Evolutionary conservation across 192 early-diverging fungal genomes (phyloP).

Genomic region (Cladochytrium replicatum): DNA sequence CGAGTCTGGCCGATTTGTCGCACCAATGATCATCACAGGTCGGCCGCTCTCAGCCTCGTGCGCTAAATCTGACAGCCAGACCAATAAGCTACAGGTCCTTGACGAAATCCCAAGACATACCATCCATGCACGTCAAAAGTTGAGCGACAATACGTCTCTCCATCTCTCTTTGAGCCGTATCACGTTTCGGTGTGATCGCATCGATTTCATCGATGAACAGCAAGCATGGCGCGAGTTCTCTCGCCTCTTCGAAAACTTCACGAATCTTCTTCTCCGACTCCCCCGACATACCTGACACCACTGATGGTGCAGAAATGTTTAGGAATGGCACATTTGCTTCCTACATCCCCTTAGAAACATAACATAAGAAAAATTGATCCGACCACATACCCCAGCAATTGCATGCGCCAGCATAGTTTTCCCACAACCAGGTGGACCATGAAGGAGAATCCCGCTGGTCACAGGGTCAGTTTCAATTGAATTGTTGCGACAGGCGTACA

Average conservation of each 20-base stretch:
- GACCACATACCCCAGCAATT: constrained; percentile 69
- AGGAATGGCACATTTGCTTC: constrained; percentile 85
- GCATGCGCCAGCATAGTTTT: constrained; percentile 94
- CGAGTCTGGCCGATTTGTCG: constrained; percentile 82
- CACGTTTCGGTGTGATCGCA: constrained; percentile 86
- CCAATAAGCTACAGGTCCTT: constrained; percentile 4
- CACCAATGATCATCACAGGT: constrained; percentile 84
- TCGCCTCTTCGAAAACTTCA: constrained; percentile 95
- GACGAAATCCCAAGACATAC: constrained; percentile 25
- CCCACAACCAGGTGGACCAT: constrained; percentile 95
- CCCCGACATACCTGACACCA: constrained; percentile 96
- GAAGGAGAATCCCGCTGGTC: constrained; percentile 74
- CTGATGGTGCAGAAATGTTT: constrained; percentile 85
- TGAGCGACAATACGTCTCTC: constrained; percentile 95
- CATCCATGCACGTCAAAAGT: constrained; percentile 91
- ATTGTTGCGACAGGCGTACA: not conserved
- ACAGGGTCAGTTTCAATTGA: not conserved
- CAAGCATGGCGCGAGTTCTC: constrained; percentile 73
- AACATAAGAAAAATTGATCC: constrained; percentile 1
- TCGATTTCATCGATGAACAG: constrained; percentile 99
- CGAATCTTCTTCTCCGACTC: constrained; percentile 97
- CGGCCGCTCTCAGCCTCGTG: constrained; percentile 80
- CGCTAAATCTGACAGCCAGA: constrained; percentile 53
- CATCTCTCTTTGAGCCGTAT: constrained; percentile 89
- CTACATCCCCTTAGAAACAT: constrained; percentile 19